A percentile compares a stretch with the other conserved stretches of the same genome.
These are phyloP conservation scores for Danielia oregonensis DNA, from an alignment of 805 yeast genomes.

Conservation along the genomic window DNA sequence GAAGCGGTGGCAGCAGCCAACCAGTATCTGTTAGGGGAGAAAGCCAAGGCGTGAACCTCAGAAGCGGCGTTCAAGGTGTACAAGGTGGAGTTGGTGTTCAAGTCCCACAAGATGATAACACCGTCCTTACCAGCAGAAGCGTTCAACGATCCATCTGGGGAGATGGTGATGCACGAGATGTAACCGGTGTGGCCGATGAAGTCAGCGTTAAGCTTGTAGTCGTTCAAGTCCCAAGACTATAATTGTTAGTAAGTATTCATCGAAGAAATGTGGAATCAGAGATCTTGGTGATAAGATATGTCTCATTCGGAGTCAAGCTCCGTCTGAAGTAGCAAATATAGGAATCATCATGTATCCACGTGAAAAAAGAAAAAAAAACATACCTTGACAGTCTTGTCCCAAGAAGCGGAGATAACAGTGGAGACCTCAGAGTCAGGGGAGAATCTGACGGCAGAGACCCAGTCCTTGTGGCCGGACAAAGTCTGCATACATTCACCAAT, in stretches of 20 bases:
- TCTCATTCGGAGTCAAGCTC: conserved; percentile 81
- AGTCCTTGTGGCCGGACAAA: conserved; percentile 94
- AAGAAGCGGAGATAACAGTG: conserved; percentile 93
- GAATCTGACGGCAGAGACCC: conserved; percentile 98
- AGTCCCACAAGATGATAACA: conserved; percentile 96
- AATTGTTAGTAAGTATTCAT: conserved; percentile 43
- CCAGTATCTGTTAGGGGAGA: conserved; percentile 99
- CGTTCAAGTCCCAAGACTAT: conserved; percentile 91
- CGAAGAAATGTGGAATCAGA: conserved; percentile 55
- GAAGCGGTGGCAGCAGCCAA: conserved; percentile 98
- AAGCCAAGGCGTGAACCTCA: conserved; percentile 96
- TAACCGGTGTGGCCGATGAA: conserved; percentile 99
- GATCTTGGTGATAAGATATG: conserved; percentile 97
- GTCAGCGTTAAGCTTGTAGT: conserved; percentile 87
- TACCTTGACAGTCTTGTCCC: conserved; percentile 99
- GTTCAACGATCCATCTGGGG: conserved; percentile 99
- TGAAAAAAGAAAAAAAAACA: conserved; percentile 38
- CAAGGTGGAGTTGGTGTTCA: conserved; percentile 76
- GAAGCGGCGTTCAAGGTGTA: conserved; percentile 94
- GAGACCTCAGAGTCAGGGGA: conserved; percentile 76
- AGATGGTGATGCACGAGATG: conserved; percentile 93
- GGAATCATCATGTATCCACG: conserved; percentile 52
- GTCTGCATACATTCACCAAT: conserved; percentile 95
- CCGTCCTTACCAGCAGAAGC: conserved; percentile 99
- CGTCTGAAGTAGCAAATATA: conserved; percentile 99